Evolutionary conservation across 2,329 filamentous ascomycete genomes (phyloP), one percentile per base, ranked within the genome.

Genomic region (Dactylellina drechsleri): DNA sequence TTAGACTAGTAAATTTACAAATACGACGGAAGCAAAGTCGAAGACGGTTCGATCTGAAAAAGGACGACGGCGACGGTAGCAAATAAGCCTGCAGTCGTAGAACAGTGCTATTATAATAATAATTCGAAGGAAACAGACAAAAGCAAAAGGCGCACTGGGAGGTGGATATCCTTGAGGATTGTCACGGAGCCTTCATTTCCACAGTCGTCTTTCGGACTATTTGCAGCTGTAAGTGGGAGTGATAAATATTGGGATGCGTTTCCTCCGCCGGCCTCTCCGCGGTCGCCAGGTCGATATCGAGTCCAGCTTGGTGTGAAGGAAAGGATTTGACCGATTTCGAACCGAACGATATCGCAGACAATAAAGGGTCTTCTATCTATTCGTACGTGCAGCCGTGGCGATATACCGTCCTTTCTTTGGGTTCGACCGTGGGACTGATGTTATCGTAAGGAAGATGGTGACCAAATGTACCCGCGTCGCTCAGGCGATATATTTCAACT

Each of bases 141-240:
- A 66, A 61, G 56, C 49, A 64, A 66, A 59, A 61, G 16, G 20
- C 16, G 64, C 70, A 54, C 61, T 53, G 65, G 23, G 62, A 56
- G 43, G 65, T 47, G 57, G 61, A 31, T 47, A 56, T 66, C 15
- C 43, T 65, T 15, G 52, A 56, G 31, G 59, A 47, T 26, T 47
- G 45, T 74, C 70, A 74, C 70, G 70, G 70, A 66, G 62, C 62
- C 70, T 67, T 74, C 70, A 74, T 74, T 50, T 74, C 70, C 56
- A 74, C 50, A 57, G 70, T 28, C 60, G 59, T 65, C 20, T 36
- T 50, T 36, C 59, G 36, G 66, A 47, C 16, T 20, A 49, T 52
- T 16, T 31, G 20, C 43, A 15, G 43, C 43, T 47, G 43, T 6
- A 47, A 20, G 18, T 43, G 18, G 26, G 16, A 56, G 41, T 47